phyloP scores from a whole-genome alignment of 176 grass and related monocot genomes.

The Panicum miliaceum region DNA sequence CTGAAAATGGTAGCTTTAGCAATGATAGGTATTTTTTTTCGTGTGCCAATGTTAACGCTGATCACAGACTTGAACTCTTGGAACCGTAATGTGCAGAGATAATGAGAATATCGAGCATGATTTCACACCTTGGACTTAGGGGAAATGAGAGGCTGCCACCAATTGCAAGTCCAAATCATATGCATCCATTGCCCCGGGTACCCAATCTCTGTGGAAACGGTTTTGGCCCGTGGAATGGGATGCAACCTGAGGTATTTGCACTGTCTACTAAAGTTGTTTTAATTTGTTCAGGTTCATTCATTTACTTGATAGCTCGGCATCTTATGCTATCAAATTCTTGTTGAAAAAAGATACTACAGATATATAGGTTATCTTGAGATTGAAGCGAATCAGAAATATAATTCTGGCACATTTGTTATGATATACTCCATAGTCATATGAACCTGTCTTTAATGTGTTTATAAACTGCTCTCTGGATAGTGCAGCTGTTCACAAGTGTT shows the following conservation, averaged over 20 bases:
- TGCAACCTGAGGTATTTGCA: slow-evolving; percentile 57
- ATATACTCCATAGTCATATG: background rate
- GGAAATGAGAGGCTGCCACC: slow-evolving; percentile 51
- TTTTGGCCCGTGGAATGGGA: slow-evolving; percentile 57
- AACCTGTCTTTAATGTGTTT: background rate
- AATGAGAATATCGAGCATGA: slow-evolving; percentile 63
- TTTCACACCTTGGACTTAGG: slow-evolving; percentile 53
- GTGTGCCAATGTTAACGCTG: background rate
- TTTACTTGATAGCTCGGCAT: background rate
- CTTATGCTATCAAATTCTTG: background rate
- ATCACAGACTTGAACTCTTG: background rate
- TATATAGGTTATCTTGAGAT: background rate
- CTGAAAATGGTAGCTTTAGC: slow-evolving; percentile 9
- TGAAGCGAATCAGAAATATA: background rate
- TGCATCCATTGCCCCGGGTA: slow-evolving; percentile 53
- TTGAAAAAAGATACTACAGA: background rate
- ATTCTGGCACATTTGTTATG: background rate
- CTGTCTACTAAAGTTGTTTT: slow-evolving; percentile 16
- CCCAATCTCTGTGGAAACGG: slow-evolving; percentile 57
- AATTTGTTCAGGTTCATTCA: background rate
- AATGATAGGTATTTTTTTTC: background rate
- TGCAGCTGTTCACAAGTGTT: background rate
- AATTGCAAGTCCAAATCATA: slow-evolving; percentile 56
- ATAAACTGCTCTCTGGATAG: background rate
- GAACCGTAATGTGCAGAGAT: slow-evolving; percentile 55